Evolutionary conservation across 345 rosid species (phyloP).

Genomic region (Eucalyptus melliodora): DNA sequence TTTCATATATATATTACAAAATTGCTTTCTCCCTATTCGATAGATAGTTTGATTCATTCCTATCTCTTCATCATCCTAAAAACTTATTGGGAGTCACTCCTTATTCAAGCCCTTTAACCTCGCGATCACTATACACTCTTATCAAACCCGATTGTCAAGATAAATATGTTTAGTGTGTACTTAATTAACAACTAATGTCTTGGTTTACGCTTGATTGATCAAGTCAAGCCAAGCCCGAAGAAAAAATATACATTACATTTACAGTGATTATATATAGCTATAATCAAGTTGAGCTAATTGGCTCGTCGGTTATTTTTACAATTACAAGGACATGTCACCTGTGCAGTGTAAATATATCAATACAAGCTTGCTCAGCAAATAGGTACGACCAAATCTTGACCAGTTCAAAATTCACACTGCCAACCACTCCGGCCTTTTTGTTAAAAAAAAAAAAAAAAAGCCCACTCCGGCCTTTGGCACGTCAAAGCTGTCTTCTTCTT

Average conservation of each 20-base stretch:
- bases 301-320: background rate
- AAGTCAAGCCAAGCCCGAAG: background rate
- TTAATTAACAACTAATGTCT: background rate
- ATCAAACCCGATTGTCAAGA: rapidly evolving
- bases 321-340: background rate
- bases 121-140: rapidly evolving
- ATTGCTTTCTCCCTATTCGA: rapidly evolving
- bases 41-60: too few species aligned
- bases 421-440: background rate
- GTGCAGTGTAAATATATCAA: background rate
- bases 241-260: background rate
- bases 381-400: too few species aligned
- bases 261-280: background rate
- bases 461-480: background rate
- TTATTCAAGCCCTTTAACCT: too few species aligned
- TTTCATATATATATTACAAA: too few species aligned
- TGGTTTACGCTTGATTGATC: background rate
- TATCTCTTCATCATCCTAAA: rapidly evolving
- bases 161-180: background rate
- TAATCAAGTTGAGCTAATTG: background rate
- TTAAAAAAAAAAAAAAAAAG: too few species aligned
- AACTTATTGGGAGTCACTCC: rapidly evolving
- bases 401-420: too few species aligned
- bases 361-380: too few species aligned
- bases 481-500: background rate